phyloP scores from a whole-genome alignment of 2,329 filamentous ascomycete species.

The Trichoderma cornu-damae region DNA sequence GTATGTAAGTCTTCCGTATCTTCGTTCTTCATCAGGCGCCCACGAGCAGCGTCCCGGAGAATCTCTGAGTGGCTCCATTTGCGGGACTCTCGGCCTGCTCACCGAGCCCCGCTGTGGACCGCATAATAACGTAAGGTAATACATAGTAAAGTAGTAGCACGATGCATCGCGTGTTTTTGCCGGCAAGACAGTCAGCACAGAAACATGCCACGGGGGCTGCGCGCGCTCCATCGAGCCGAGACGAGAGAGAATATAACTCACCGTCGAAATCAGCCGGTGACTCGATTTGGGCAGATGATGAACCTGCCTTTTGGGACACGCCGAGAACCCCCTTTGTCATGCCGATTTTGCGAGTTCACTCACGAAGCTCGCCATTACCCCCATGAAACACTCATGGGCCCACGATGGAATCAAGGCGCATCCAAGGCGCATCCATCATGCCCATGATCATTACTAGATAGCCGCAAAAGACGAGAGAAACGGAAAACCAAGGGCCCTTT shows the following conservation, averaged over 20 bases:
- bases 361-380: neutral
- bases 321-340: neutral
- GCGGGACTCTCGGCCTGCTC: constrained; percentile 10
- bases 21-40: too few relatives aligned
- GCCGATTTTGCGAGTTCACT: neutral
- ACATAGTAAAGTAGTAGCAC: too few relatives aligned
- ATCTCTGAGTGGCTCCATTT: neutral
- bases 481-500: neutral
- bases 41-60: neutral
- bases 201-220: neutral
- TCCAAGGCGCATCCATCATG: neutral
- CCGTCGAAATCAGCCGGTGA: neutral
- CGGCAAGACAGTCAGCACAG: constrained; percentile 7
- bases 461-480: neutral
- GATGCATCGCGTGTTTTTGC: constrained; percentile 14
- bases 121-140: too few relatives aligned
- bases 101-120: constrained; percentile 15
- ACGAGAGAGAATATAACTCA: neutral
- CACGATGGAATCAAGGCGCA: too few relatives aligned
- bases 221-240: neutral
- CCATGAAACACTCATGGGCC: neutral
- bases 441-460: neutral
- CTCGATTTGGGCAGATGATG: neutral
- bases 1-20: too few relatives aligned
- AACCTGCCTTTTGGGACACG: neutral